These are phyloP conservation scores for Sugiyamaella floridensis DNA, from an alignment of 805 yeast species.

Conservation along the genomic window DNA sequence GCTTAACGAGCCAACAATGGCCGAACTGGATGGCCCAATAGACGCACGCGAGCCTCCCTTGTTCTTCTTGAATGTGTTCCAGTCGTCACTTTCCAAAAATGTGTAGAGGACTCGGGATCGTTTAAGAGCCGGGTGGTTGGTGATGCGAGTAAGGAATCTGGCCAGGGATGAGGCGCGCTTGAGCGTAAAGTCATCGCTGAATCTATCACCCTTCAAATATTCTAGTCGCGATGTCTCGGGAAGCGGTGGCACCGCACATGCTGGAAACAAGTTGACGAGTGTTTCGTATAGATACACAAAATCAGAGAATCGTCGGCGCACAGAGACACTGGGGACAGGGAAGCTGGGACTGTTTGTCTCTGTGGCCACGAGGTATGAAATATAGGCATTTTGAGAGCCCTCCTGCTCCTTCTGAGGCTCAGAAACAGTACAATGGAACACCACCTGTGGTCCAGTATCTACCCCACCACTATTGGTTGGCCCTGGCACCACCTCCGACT, in stretches of 20 bases:
- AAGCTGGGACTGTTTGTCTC: constrained; percentile 56
- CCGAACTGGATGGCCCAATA: neutral
- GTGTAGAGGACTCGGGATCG: constrained; percentile 63
- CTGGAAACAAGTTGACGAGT: constrained; percentile 70
- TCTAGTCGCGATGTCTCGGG: constrained; percentile 90
- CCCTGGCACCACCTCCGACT: neutral
- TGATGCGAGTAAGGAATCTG: constrained; percentile 64
- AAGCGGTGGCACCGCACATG: constrained; percentile 82
- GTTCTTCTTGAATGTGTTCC: constrained; percentile 51
- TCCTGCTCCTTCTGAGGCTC: constrained; percentile 67
- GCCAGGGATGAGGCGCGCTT: constrained; percentile 76
- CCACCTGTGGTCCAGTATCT: constrained; percentile 15
- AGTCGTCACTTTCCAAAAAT: constrained; percentile 66
- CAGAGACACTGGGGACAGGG: constrained; percentile 37
- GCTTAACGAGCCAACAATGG: constrained; percentile 3
- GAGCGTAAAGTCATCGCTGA: constrained; percentile 73
- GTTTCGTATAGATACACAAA: constrained; percentile 72
- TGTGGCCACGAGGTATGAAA: constrained; percentile 63
- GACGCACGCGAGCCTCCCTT: constrained; percentile 12
- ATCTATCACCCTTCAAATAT: constrained; percentile 89
- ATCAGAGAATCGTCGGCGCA: constrained; percentile 81
- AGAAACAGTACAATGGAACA: constrained; percentile 39
- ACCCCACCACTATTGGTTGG: constrained; percentile 2
- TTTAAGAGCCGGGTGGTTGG: constrained; percentile 64
- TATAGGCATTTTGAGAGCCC: constrained; percentile 62